Conservation (phyloP, 2,329 filamentous ascomycete genomes). For the Penicillium glabrum region DNA sequence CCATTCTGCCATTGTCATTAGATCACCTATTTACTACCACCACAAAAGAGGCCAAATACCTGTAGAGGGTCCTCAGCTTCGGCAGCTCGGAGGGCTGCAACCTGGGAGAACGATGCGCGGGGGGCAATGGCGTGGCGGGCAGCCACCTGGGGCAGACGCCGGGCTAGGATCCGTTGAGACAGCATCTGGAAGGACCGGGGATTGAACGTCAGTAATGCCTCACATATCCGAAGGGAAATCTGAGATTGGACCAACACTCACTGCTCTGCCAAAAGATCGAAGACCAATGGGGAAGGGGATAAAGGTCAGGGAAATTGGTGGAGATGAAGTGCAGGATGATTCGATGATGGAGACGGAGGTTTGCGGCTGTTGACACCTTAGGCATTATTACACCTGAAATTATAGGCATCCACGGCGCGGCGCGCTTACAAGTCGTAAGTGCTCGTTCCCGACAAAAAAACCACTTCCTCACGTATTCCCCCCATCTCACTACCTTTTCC, state of each 20-base stretch:
- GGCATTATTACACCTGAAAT: slow-evolving; percentile 2
- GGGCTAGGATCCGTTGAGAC: slow-evolving; percentile 45
- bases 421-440: slow-evolving; percentile 32
- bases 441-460: slow-evolving; percentile 40
- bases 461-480: slow-evolving; percentile 40
- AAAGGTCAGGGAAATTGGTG: slow-evolving; percentile 20
- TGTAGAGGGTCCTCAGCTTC: slow-evolving; percentile 44
- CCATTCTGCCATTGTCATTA: slow-evolving; percentile 39
- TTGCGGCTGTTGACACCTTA: slow-evolving; percentile 20
- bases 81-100: slow-evolving; percentile 38
- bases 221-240: background rate
- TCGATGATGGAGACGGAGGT: slow-evolving; percentile 32
- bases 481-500: slow-evolving; percentile 31
- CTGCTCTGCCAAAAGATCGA: slow-evolving; percentile 27
- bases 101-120: slow-evolving; percentile 45
- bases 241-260: slow-evolving; percentile 15
- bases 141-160: slow-evolving; percentile 42
- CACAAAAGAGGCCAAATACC: slow-evolving; percentile 30
- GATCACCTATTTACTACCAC: background rate
- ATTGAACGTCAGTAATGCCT: slow-evolving; percentile 21
- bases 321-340: slow-evolving; percentile 14
- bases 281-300: slow-evolving; percentile 17
- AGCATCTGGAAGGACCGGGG: slow-evolving; percentile 38
- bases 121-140: slow-evolving; percentile 37
- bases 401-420: slow-evolving; percentile 15